phyloP scores from a whole-genome alignment of 148 eudicot species.

The Drosera capensis region DNA sequence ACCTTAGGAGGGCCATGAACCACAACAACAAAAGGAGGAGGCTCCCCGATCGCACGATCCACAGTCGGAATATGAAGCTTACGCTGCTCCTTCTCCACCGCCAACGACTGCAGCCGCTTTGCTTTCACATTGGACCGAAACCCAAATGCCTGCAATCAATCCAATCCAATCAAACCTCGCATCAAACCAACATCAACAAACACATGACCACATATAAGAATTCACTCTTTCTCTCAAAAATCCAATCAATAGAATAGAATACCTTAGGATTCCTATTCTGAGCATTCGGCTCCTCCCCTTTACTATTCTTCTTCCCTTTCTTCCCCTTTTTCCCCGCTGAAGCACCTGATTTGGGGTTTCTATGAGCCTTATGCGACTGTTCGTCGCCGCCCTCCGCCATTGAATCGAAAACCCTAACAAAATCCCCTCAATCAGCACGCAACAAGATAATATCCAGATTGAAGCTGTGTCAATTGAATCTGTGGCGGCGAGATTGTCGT shows the following conservation, averaged over 20 bases:
- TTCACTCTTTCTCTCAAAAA: not conserved
- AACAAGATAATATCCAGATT: too few species aligned
- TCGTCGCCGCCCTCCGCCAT: constrained; percentile 31
- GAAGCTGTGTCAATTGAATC: too few species aligned
- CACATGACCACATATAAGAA: not conserved
- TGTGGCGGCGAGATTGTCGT: too few species aligned
- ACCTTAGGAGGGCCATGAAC: constrained; percentile 86
- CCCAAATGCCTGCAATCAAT: constrained; percentile 49
- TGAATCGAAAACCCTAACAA: constrained; percentile 5
- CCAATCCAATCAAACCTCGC: too few species aligned
- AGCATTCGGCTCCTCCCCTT: constrained; percentile 15
- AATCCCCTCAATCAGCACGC: too few species aligned
- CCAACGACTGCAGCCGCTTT: constrained; percentile 48
- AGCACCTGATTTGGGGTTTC: constrained; percentile 47
- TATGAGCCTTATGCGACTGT: constrained; percentile 45
- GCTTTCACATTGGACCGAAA: constrained; percentile 66
- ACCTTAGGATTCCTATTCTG: constrained; percentile 70
- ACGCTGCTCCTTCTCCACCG: constrained; percentile 82
- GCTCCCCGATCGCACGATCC: constrained; percentile 64
- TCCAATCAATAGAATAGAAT: not conserved
- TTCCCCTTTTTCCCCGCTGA: constrained; percentile 28
- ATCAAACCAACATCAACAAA: not conserved
- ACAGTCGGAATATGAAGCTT: constrained; percentile 66
- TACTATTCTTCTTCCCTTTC: constrained; percentile 22
- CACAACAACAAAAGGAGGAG: constrained; percentile 70